Base-by-base conservation (phyloP, 2,329 filamentous ascomycete species). In the Sphaceloma murrayae region DNA sequence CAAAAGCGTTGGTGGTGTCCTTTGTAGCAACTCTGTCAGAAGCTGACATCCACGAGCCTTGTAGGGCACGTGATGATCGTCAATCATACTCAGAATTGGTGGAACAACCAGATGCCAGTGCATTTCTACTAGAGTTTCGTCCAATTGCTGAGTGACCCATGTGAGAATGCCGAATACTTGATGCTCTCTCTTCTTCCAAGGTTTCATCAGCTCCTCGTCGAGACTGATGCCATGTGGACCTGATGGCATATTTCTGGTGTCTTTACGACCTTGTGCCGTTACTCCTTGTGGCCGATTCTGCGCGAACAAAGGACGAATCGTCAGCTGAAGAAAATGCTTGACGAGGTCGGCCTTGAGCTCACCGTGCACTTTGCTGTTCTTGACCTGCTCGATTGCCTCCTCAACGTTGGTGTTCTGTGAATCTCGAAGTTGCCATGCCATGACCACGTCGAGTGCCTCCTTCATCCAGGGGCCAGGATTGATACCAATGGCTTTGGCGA, bases 351-450 rank as follows among this genome's bases (percentile, higher is more conserved):
- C 60, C 56, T 66, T 57, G 48, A 72, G 69, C 68, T 71, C 68
- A 72, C 68, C 66, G 52, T 64, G 59, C 47, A 54, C 44, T 47
- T 56, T 49, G 49, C 45, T 55, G 52, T 46, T 53, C 46, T 62
- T 62, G 32, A 72, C 66, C 48, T 65, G 64, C 52, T 67, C 62
- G 40, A 72, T 66, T 10, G 66, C 67, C 45, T 59, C 58, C 22
- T 56, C 54, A 21, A 70, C 64, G 49, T 88, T 80, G 3, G 71
- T 75, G 46, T 67, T 68, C 3, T 70, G 70, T 0, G 87, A 85
- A 57, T 96, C 78, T 27, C 85, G 74, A 43, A 96, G 72, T 62
- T 96, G 91, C 87, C 88, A 96, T 49, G 79, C 78, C 62, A 93
- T 75, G 49, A 85, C 83, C 3, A 87, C 68, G 22, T 93, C 82